These are phyloP conservation scores for Hypocreales sp. DNA, from an alignment of 2,329 filamentous ascomycete genomes.

Conservation along the genomic window DNA sequence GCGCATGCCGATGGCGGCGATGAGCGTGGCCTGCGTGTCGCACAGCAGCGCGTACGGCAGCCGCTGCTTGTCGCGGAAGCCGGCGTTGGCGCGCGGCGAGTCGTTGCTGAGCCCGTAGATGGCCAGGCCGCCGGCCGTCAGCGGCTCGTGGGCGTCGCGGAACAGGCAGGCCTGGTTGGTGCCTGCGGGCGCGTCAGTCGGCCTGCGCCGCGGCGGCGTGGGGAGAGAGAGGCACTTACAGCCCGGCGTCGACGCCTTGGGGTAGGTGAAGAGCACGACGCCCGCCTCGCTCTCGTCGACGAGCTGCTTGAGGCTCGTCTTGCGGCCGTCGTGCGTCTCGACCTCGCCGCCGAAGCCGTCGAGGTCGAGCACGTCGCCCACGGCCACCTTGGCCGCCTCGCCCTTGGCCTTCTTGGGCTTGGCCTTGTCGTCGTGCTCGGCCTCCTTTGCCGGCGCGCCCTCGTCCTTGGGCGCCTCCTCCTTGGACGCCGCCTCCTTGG, in stretches of 20 bases:
- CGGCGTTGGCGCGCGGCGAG: constrained; percentile 79
- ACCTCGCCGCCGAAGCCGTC: constrained; percentile 55
- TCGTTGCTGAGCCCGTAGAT: constrained; percentile 87
- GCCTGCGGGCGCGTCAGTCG: constrained; percentile 39
- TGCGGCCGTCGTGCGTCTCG: constrained; percentile 70
- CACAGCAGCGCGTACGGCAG: constrained; percentile 81
- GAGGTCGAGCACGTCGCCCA: constrained; percentile 40
- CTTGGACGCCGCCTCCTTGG: constrained; percentile 18
- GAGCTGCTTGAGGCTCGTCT: constrained; percentile 65
- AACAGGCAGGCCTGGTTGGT: constrained; percentile 89
- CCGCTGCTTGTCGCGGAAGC: constrained; percentile 82
- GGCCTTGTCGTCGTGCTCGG: constrained; percentile 12
- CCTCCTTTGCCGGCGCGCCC: constrained; percentile 8
- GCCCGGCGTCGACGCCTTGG: constrained; percentile 83
- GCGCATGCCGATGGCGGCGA: constrained; percentile 76
- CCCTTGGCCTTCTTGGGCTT: constrained; percentile 15
- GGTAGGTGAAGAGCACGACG: constrained; percentile 89
- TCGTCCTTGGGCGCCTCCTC: constrained; percentile 10
- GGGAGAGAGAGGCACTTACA: constrained; percentile 45
- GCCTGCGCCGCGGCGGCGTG: too few species aligned
- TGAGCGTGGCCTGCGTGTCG: constrained; percentile 59
- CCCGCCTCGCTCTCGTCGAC: constrained; percentile 72
- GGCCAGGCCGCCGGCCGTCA: constrained; percentile 64
- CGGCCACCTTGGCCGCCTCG: constrained; percentile 25
- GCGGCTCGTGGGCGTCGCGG: constrained; percentile 64